Conservation (phyloP, 2,329 filamentous ascomycete genomes). For the Periconia digitata region DNA sequence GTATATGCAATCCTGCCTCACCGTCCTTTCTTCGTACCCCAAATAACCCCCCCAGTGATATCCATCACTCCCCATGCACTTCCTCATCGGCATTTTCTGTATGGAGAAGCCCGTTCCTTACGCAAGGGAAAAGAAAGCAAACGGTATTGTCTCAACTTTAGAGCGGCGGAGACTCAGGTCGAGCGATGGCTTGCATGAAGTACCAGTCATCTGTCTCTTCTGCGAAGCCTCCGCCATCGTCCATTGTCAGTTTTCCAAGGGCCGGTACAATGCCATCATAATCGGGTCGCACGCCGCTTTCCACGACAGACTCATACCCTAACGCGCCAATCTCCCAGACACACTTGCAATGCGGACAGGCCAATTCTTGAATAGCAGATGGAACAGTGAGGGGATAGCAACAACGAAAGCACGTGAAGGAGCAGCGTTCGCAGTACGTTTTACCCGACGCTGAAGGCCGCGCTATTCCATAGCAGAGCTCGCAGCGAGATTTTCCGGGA, state of each 20-base stretch:
- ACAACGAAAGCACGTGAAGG: slow-evolving; percentile 48
- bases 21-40: background rate
- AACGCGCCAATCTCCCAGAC: slow-evolving; percentile 42
- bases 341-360: slow-evolving; percentile 34
- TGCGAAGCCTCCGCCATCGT: slow-evolving; percentile 23
- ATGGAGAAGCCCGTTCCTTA: too few species aligned
- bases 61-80: background rate
- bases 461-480: slow-evolving; percentile 35
- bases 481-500: slow-evolving; percentile 37
- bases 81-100: background rate
- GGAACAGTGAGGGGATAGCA: slow-evolving; percentile 21
- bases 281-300: slow-evolving; percentile 1
- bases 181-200: slow-evolving; percentile 24
- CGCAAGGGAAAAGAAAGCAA: too few species aligned
- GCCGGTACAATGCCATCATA: slow-evolving; percentile 14
- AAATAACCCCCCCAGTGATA: background rate
- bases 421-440: slow-evolving; percentile 44
- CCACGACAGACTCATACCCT: slow-evolving; percentile 39
- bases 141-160: slow-evolving; percentile 1
- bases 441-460: slow-evolving; percentile 15
- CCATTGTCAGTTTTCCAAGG: slow-evolving; percentile 15
- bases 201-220: slow-evolving; percentile 43
- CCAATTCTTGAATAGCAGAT: slow-evolving; percentile 17
- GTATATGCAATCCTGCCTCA: background rate
- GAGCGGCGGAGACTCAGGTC: slow-evolving; percentile 25